These are phyloP conservation scores for Lentinula raphanica DNA, from an alignment of 768 basidiomycete genomes.

Conservation along the genomic window DNA sequence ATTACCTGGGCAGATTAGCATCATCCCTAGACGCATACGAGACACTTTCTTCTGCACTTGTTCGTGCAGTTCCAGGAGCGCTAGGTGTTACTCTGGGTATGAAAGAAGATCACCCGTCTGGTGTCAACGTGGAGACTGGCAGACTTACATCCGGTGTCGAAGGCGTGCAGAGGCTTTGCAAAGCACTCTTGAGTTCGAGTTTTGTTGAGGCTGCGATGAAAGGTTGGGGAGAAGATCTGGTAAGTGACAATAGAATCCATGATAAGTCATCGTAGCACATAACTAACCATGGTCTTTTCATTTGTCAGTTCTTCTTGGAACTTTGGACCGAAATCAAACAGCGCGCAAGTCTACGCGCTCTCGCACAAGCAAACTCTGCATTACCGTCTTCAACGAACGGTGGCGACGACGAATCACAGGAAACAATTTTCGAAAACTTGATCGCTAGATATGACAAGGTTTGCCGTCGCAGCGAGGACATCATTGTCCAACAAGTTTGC, in stretches of 20 bases:
- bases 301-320: constrained; percentile 81
- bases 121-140: constrained; percentile 47
- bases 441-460: constrained; percentile 59
- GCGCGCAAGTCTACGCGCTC: constrained; percentile 51
- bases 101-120: constrained; percentile 30
- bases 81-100: constrained; percentile 56
- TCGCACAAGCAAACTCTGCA: constrained; percentile 41
- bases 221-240: constrained; percentile 86
- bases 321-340: constrained; percentile 77
- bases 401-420: constrained; percentile 36
- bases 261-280: not conserved
- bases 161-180: constrained; percentile 78
- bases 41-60: constrained; percentile 79
- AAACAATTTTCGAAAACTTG: constrained; percentile 77
- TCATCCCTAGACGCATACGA: constrained; percentile 93
- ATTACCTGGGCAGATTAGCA: constrained; percentile 72
- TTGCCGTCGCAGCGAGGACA: constrained; percentile 72
- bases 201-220: constrained; percentile 69
- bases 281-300: not conserved
- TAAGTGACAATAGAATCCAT: constrained; percentile 37
- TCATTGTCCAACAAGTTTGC: constrained; percentile 79
- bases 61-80: constrained; percentile 90
- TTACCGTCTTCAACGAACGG: constrained; percentile 41
- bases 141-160: constrained; percentile 77
- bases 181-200: constrained; percentile 77